phyloP scores from a whole-genome alignment of 163 green algal genomes.

The Scenedesmus sp. region DNA sequence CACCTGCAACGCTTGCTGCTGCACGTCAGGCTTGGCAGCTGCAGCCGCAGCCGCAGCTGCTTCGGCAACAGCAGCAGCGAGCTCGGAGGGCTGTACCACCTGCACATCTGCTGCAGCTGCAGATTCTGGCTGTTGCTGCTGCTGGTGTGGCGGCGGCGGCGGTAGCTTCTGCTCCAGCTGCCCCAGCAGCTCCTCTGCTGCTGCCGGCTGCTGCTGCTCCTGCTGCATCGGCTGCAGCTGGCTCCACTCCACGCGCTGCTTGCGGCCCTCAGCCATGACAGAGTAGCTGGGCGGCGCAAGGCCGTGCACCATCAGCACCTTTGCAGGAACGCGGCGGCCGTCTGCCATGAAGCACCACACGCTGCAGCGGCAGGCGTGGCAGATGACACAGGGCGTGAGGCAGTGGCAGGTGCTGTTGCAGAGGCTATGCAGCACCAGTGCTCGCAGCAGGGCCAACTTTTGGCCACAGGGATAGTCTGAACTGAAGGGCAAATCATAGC shows the following conservation, averaged over 20 bases:
- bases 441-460: neutral
- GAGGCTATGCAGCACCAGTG: neutral
- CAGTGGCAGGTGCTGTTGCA: neutral
- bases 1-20: constrained; percentile 11
- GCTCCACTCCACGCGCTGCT: constrained; percentile 52
- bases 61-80: neutral
- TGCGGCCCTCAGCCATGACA: constrained; percentile 44
- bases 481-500: neutral
- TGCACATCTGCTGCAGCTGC: constrained; percentile 19
- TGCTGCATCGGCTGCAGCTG: constrained; percentile 43
- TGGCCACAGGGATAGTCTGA: neutral
- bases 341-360: constrained; percentile 53
- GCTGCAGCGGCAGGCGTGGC: constrained; percentile 5
- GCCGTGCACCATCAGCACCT: constrained; percentile 48
- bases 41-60: neutral
- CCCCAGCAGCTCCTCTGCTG: neutral
- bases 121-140: neutral
- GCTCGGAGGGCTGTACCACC: neutral
- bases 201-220: constrained; percentile 15
- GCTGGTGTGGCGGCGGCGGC: neutral
- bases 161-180: neutral
- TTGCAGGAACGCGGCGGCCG: constrained; percentile 42
- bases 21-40: constrained; percentile 5
- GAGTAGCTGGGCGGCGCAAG: constrained; percentile 35
- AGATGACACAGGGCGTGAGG: neutral